Base-by-base conservation (phyloP, 176 grass and related monocot genomes). In the Avena insularis region DNA sequence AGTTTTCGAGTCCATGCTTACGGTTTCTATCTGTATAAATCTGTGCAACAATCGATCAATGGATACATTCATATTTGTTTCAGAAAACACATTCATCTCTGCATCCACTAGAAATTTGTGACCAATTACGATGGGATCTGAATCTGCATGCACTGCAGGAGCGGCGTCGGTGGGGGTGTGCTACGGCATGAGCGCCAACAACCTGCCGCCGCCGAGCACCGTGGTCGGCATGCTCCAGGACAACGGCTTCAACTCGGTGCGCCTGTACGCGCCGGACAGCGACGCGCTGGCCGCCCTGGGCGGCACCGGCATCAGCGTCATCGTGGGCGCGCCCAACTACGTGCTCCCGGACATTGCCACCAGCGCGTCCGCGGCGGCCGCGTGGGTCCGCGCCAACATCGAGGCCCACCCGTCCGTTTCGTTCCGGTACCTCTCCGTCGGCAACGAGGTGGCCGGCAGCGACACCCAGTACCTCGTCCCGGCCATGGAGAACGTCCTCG, bases 401-500 rank as follows among this genome's bases (percentile, higher is more conserved):
- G 51, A 51, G 17, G 76, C 85, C 14, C 62, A 88, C 76, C 68
- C 90, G 2, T 29, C 17, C 1, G 90, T 91, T 6, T 2, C 76
- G 9, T 91, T 91, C 79, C 75, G 73, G 20, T 93, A 89, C 78
- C 5, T 93, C 59, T 71, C 58, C 31, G 65, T 93, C 10, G 87
- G 88, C n/a, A 90, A 90, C 59, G 81, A 93, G 78, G 82, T 90
- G 20, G 77, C 88, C 27, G 91, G 81, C 9, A 60, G 19, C 21
- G 55, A 68, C 0, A 69, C 87, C 12, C 45, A 47, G 71, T 53
- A 56, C 68, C 57, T 93, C 17, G 84, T 93, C 70, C 88, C 91
- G 2, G 91, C 91, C 14, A 90, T 93, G 91, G 87, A 71, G 40
- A 78, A 93, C 81, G 79, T 88, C 31, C 62, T 74, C 9, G 64